These are phyloP conservation scores for Penicillium frequentans DNA, from an alignment of 2,329 filamentous ascomycete genomes.

Conservation along the genomic window DNA sequence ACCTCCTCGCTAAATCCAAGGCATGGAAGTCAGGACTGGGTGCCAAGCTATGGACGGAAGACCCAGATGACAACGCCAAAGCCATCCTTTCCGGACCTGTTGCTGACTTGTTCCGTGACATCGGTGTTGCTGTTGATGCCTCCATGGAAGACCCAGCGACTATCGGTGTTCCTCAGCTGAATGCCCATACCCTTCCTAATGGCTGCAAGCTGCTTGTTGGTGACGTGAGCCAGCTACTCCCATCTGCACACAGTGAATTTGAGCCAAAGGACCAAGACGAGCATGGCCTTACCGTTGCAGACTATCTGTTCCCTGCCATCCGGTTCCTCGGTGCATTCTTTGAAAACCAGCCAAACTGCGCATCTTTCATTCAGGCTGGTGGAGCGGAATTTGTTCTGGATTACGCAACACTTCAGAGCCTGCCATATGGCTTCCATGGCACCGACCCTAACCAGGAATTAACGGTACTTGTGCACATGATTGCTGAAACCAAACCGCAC, in stretches of 20 bases:
- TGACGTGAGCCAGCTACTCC: constrained; percentile 28
- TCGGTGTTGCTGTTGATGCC: constrained; percentile 31
- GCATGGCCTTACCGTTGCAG: constrained; percentile 56
- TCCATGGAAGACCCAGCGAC: constrained; percentile 22
- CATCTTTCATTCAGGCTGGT: constrained; percentile 72
- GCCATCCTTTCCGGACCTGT: constrained; percentile 60
- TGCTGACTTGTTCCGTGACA: constrained; percentile 34
- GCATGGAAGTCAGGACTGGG: constrained; percentile 71
- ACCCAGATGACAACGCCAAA: constrained; percentile 59
- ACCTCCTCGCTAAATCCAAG: constrained; percentile 69
- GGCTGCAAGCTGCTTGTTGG: constrained; percentile 36
- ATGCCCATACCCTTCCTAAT: constrained; percentile 35
- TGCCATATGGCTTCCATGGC: constrained; percentile 72
- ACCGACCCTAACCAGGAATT: constrained; percentile 68
- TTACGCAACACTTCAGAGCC: constrained; percentile 76
- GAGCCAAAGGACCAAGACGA: constrained; percentile 52
- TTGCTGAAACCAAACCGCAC: constrained; percentile 79
- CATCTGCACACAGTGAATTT: constrained; percentile 22
- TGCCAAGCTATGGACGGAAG: constrained; percentile 70
- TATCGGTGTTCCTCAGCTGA: constrained; percentile 30
- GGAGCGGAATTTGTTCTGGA: constrained; percentile 84
- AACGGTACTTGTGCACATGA: constrained; percentile 69
- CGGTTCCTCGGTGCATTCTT: constrained; percentile 79
- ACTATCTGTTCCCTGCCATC: constrained; percentile 73
- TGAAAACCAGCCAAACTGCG: constrained; percentile 70